phyloP scores from a whole-genome alignment of 2,329 filamentous ascomycete species.

The Venturia oleaginea region DNA sequence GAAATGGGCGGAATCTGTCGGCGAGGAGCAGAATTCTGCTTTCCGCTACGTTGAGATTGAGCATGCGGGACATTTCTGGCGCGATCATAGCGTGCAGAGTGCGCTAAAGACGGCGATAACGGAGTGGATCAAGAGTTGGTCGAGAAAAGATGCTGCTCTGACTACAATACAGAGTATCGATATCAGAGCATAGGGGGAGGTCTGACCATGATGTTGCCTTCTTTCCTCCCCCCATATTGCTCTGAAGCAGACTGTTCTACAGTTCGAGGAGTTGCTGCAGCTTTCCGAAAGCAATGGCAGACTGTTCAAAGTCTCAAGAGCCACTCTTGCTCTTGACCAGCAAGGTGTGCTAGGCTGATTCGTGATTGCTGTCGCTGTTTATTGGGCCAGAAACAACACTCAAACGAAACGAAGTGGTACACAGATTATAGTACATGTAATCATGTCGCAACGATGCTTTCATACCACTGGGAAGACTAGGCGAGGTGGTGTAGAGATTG shows the following conservation, averaged over 20 bases:
- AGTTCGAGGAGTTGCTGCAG: not conserved
- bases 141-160: not conserved
- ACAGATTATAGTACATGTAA: not conserved
- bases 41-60: constrained; percentile 38
- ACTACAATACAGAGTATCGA: constrained; percentile 3
- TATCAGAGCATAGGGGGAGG: not conserved
- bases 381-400: not conserved
- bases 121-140: constrained; percentile 18
- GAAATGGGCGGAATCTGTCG: constrained; percentile 45
- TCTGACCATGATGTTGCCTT: not conserved
- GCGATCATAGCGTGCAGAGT: constrained; percentile 28
- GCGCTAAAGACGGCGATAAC: constrained; percentile 19
- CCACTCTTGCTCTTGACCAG: not conserved
- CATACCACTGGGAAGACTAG: not conserved
- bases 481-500: not conserved
- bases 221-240: too few relatives aligned
- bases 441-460: not conserved
- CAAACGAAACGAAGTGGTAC: not conserved
- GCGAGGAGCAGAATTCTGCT: constrained; percentile 1
- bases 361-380: not conserved
- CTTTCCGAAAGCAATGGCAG: not conserved
- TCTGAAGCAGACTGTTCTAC: not conserved
- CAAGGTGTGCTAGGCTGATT: not conserved
- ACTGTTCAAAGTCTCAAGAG: not conserved
- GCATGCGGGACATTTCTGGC: constrained; percentile 45